A percentile compares a stretch with the other conserved stretches of the same genome.
Conservation (phyloP, 495 filamentous ascomycete species). For the Aspergillus cristatus region DNA sequence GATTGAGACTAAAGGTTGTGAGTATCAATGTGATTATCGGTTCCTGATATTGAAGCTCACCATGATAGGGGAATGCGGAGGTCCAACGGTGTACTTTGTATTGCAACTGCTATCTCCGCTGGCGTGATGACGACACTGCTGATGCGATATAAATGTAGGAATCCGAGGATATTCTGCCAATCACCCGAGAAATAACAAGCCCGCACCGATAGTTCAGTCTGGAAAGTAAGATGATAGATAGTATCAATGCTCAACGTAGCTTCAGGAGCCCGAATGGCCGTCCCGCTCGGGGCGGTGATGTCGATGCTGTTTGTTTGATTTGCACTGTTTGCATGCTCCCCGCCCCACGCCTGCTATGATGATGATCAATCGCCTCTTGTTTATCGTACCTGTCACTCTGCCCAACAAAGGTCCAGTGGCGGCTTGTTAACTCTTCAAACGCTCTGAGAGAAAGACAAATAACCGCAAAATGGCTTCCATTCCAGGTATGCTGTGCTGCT, state of each 20-base stretch:
- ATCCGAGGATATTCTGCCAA: no score
- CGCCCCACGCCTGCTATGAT: conserved; percentile 26
- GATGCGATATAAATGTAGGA: no score
- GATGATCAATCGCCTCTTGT: conserved; percentile 21
- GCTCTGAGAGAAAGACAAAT: no score
- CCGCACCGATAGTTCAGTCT: no score
- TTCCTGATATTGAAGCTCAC: not conserved
- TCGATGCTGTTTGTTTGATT: conserved; percentile 26
- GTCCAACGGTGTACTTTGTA: not conserved
- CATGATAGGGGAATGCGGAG: not conserved
- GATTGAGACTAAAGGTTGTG: conserved; percentile 81
- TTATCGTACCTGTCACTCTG: conserved; percentile 17
- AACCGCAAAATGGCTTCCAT: conserved; percentile 49
- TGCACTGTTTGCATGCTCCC: conserved; percentile 25
- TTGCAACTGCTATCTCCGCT: not conserved
- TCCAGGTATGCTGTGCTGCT: conserved; percentile 39
- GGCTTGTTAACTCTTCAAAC: no score
- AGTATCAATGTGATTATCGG: not conserved
- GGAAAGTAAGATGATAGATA: no score
- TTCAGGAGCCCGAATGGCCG: conserved; percentile 12
- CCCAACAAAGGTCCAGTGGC: no score
- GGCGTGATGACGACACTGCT: not conserved
- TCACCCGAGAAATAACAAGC: no score
- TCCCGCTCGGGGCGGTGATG: conserved; percentile 21
- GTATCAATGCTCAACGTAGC: not conserved